Evolutionary conservation across 768 basidiomycete genomes (phyloP).

Genomic region (Tremella fuciformis): DNA sequence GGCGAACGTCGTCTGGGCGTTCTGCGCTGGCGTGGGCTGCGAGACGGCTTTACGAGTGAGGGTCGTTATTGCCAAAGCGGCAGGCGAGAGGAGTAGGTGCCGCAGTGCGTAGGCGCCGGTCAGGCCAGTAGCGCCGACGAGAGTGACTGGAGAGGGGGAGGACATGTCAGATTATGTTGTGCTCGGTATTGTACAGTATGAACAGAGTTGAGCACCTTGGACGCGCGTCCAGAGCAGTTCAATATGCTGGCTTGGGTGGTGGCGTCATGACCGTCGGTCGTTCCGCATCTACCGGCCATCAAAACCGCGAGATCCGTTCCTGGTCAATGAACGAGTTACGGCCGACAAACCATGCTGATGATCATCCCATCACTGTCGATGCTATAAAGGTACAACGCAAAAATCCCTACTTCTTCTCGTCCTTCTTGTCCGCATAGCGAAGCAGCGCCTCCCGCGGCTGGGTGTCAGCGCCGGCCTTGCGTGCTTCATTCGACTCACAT

Average conservation of each 20-base stretch:
- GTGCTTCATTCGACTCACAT: slow-evolving; percentile 60
- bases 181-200: neutral
- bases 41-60: slow-evolving; percentile 38
- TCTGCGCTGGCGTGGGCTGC: slow-evolving; percentile 7
- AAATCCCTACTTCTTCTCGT: slow-evolving; percentile 54
- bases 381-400: neutral
- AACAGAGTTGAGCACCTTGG: neutral
- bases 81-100: slow-evolving; percentile 26
- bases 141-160: slow-evolving; percentile 27
- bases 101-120: slow-evolving; percentile 38
- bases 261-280: slow-evolving; percentile 2
- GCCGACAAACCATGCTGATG: neutral
- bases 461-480: slow-evolving; percentile 58
- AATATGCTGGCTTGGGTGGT: too few relatives aligned
- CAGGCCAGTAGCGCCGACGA: slow-evolving; percentile 48
- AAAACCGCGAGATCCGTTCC: neutral
- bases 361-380: neutral
- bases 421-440: slow-evolving; percentile 77
- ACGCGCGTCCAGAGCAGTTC: too few relatives aligned
- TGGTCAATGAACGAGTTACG: neutral
- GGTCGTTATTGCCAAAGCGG: slow-evolving; percentile 38
- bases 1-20: slow-evolving; percentile 16
- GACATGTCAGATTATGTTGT: too few relatives aligned
- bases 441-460: slow-evolving; percentile 96
- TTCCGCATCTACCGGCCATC: neutral